Base-by-base conservation (phyloP, 2,329 filamentous ascomycete species). In the Diaporthe sp. region DNA sequence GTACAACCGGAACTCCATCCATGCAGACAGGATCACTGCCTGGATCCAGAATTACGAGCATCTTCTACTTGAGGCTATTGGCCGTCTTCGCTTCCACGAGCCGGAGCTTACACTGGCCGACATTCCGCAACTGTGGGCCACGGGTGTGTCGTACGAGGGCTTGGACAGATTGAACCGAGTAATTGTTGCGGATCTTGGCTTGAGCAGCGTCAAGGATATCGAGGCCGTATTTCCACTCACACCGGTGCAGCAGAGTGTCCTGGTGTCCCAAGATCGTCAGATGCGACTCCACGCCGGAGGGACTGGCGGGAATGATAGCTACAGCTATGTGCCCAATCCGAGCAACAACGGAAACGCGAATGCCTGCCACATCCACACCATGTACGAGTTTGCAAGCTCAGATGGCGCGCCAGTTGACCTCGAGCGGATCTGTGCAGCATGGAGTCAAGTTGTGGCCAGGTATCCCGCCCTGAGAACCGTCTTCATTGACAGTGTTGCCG, bases 101-200 rank as follows among this genome's bases (percentile, higher is more conserved):
- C 86, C 86, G 2, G 85, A 87, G 73, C 82, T 89, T n/a, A 89
- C 88, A 1, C 80, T 88, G 28, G 84, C 87, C 0, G 87, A 89
- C 55, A 83, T 88, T 0, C 87, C 87, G 0, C 81, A 88, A 17
- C 79, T 89, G 3, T 83, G 87, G 57, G 84, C 87, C 4, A 72
- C 61, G 9, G 74, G 74, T 12, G 74, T 71, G 25, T 85, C 84
- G 1, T 87, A 88, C 72, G 84, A 86, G 22, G 86, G 84, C 7
- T 80, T 90, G 6, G 78, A 82, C 4, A 85, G 82, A 74, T 82
- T 89, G 35, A 86, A 86, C 68, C 82, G 80, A 28, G 82, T 86
- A 6, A 82, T 86, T 0, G 78, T 88, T 1, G 81, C 82, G 2
- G 81, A 81, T 2, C 79, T 88, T 13, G 83, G 84, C 15, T 80